phyloP scores from a whole-genome alignment of 345 rosid species.

The Aurinia saxatilis region DNA sequence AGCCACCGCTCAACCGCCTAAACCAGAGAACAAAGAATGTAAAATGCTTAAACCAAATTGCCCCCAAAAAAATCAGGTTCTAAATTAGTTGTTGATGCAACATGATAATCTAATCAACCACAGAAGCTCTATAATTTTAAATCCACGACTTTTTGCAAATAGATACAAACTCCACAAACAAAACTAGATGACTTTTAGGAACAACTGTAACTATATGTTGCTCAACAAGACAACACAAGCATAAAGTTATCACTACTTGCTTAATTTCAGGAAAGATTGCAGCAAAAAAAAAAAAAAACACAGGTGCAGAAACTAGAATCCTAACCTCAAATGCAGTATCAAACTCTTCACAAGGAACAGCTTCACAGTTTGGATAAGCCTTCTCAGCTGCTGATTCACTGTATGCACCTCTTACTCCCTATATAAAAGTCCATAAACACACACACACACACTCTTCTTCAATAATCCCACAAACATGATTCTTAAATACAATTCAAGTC shows the following conservation, averaged over 20 bases:
- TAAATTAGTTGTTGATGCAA: neutral
- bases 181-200: neutral
- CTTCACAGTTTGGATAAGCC: conserved; percentile 92
- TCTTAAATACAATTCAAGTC: neutral
- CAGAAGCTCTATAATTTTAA: neutral
- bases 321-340: conserved; percentile 90
- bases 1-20: conserved; percentile 92
- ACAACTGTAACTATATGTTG: neutral
- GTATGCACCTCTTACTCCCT: conserved; percentile 95
- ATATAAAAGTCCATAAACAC: neutral
- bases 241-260: too few species aligned
- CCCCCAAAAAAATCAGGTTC: neutral
- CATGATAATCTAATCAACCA: neutral
- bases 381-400: conserved; percentile 95
- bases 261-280: neutral
- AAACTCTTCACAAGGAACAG: conserved; percentile 94
- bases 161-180: too few species aligned
- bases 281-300: neutral
- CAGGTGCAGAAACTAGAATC: neutral
- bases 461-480: neutral
- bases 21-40: neutral
- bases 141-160: neutral
- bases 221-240: too few species aligned
- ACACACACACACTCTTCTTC: neutral
- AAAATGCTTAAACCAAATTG: neutral